Base-by-base conservation (phyloP, 495 filamentous ascomycete genomes). In the Jackrogersella minutella region DNA sequence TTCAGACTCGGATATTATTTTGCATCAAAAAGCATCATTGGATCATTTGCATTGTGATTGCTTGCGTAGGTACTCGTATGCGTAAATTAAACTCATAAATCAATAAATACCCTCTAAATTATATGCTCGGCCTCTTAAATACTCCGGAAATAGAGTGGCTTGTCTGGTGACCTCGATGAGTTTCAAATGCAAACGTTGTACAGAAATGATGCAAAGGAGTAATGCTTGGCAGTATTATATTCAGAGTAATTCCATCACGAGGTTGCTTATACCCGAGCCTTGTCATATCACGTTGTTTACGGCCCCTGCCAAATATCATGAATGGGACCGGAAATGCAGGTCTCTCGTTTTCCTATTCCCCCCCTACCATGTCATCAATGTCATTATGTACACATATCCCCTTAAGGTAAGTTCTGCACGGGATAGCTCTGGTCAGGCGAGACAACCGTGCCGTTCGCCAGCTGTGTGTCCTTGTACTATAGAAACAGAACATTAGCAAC, bases 361-460 rank as follows among this genome's bases (percentile, higher is more conserved):
- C 36, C 26, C 22, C 24, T 33, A 10, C 11, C 21, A 5, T 2
- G 6, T 31, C 5, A 31, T 13, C 7, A 16, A 40, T 16, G 14
- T 16, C 7, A 24, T 33, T 22, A 21, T 10, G 9, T 13, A 43
- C 37, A 11, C 19, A 6, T 5, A 10, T 24, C 41, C 19, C 14
- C 50, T 39, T 37, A 61, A 28, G 74, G 67, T 1, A 84, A 64
- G 57, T 56, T 72, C 66, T 77, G 75, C 30, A 82, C 80, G 39
- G 81, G 72, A 62, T 84, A 87, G 71, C 79, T 83, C 79, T 85
- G 77, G 69, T 87, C 79, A 14, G 85, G 84, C 30, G 66, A 77
- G 37, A 86, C 83, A 2, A 80, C 77, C 24, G 72, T 58, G 9
- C 83, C 84, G 57, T 71, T 77, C 11, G 62, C 66, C 14, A 86